Conservation (phyloP, 192 early-diverging fungal species). For the Gonapodya prolifera region DNA sequence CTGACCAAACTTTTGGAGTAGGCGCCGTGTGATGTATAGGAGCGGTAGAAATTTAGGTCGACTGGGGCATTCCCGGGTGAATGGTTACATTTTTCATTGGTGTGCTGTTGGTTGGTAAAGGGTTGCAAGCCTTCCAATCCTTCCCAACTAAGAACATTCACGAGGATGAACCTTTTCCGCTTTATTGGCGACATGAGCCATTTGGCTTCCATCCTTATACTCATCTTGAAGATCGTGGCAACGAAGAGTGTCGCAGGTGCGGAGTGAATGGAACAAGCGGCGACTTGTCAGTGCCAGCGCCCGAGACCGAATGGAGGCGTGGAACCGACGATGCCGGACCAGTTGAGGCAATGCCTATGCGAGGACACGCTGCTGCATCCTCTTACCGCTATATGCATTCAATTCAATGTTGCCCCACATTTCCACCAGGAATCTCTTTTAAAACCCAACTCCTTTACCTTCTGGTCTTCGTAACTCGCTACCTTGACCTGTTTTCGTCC, state of each 20-base stretch:
- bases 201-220: constrained; percentile 83
- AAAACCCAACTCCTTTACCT: constrained; percentile 91
- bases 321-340: no score
- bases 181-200: constrained; percentile 87
- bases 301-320: background rate
- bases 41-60: no score
- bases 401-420: background rate
- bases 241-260: constrained; percentile 78
- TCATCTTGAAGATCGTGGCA: constrained; percentile 81
- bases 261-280: no score
- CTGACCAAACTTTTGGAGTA: constrained; percentile 64
- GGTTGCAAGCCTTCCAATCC: no score
- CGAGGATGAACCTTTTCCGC: constrained; percentile 85
- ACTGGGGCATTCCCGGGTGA: no score
- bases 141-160: background rate
- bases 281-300: background rate
- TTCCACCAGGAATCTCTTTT: constrained; percentile 78
- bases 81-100: no score
- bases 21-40: no score
- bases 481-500: constrained; percentile 69
- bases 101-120: no score
- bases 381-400: constrained; percentile 2
- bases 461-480: constrained; percentile 84
- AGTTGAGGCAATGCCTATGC: no score
- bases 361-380: no score